Percentiles rank a stretch among this genome's conserved stretches.
phyloP scores from a whole-genome alignment of 805 yeast species.

The Ogataea nonfermentans region DNA sequence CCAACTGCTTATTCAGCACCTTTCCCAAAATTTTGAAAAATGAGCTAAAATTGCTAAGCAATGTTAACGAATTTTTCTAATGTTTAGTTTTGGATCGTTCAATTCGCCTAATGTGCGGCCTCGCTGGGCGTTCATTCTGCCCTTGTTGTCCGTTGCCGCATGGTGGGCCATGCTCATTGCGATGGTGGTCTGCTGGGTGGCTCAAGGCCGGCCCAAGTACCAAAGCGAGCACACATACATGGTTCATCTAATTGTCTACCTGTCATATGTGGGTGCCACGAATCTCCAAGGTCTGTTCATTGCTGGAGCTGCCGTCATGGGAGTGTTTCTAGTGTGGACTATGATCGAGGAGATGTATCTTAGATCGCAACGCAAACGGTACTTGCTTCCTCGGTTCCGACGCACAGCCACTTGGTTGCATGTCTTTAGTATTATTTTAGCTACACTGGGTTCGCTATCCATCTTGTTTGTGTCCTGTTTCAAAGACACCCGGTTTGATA shows the following conservation, averaged over 20 bases:
- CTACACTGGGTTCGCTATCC: conserved; percentile 54
- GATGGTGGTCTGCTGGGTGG: conserved; percentile 73
- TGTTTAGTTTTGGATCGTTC: conserved; percentile 6
- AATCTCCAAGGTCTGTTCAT: conserved; percentile 82
- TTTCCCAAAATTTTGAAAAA: neutral
- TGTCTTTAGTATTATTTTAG: conserved; percentile 22
- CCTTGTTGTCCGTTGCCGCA: conserved; percentile 60
- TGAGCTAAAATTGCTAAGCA: neutral
- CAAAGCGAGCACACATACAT: conserved; percentile 49
- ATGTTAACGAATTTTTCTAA: neutral
- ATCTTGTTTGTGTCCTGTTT: conserved; percentile 72
- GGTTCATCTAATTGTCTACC: conserved; percentile 47
- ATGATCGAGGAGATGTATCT: conserved; percentile 61
- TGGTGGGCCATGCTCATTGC: conserved; percentile 95
- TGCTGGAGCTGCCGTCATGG: conserved; percentile 73
- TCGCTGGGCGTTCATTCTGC: conserved; percentile 41
- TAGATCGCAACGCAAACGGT: conserved; percentile 48
- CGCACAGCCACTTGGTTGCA: conserved; percentile 24
- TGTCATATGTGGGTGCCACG: conserved; percentile 88
- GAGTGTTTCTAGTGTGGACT: conserved; percentile 65
- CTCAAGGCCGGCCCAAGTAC: conserved; percentile 75
- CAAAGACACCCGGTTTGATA: conserved; percentile 56
- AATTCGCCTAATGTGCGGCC: conserved; percentile 30
- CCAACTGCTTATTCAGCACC: too few relatives aligned
- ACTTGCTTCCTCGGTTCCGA: conserved; percentile 46